Percentiles rank a stretch among this genome's conserved stretches.
Evolutionary conservation across 345 rosid genomes (phyloP).

Genomic region (Anacardium occidentale): DNA sequence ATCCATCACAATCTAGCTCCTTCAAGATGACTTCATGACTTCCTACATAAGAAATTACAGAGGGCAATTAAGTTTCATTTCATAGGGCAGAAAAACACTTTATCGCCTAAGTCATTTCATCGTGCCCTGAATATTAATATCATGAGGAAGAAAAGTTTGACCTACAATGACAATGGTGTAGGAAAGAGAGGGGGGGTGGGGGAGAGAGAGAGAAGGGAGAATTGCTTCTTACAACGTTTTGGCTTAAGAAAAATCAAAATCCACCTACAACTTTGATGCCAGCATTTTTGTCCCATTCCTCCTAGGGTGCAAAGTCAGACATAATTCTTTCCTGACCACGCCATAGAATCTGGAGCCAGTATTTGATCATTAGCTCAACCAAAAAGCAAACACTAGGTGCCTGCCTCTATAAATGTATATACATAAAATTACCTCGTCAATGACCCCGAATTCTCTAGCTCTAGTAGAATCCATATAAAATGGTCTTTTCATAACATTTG

Average conservation of each 20-base stretch:
- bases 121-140: too few relatives aligned
- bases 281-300: constrained; percentile 67
- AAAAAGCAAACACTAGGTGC: background rate
- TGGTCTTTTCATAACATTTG: constrained; percentile 63
- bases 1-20: background rate
- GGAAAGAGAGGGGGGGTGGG: too few relatives aligned
- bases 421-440: constrained; percentile 58
- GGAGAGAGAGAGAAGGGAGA: background rate
- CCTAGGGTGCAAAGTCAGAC: constrained; percentile 61
- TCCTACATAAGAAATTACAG: background rate
- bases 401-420: background rate
- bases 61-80: too few relatives aligned
- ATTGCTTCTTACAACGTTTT: constrained; percentile 28
- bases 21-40: constrained; percentile 3
- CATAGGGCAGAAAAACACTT: too few relatives aligned
- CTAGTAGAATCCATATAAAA: constrained; percentile 64
- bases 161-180: too few relatives aligned
- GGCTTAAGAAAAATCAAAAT: constrained; percentile 18
- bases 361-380: constrained; percentile 8
- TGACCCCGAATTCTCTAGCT: constrained; percentile 87
- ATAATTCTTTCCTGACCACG: constrained; percentile 72
- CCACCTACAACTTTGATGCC: constrained; percentile 50
- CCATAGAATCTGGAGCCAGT: constrained; percentile 60
- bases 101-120: background rate
- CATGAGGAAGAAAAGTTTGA: too few relatives aligned